Evolutionary conservation across 2,329 filamentous ascomycete species (phyloP).

Genomic region (Penicillium aurantiogriseum): DNA sequence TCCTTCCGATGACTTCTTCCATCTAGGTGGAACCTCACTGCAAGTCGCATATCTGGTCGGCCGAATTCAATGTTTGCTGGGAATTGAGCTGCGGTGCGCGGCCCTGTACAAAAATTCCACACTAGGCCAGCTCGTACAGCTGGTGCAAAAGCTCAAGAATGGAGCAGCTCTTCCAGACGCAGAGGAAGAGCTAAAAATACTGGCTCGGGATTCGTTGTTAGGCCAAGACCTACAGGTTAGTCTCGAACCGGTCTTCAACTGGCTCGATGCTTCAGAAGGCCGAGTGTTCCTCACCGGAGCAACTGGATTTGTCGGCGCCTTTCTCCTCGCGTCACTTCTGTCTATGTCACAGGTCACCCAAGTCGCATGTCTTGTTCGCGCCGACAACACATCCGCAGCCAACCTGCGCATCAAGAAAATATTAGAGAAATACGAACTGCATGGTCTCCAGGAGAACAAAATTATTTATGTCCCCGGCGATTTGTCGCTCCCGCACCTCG

Average conservation of each 20-base stretch:
- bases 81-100: background rate
- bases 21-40: background rate
- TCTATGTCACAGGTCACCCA: background rate
- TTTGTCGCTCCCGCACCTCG: conserved; percentile 3
- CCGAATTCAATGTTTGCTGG: background rate
- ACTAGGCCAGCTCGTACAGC: background rate
- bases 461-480: conserved; percentile 7
- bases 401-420: background rate
- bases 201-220: background rate
- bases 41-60: background rate
- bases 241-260: background rate
- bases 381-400: background rate
- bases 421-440: conserved; percentile 5
- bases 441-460: background rate
- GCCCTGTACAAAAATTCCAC: background rate
- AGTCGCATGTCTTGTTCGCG: background rate
- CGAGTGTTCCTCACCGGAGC: conserved; percentile 8
- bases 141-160: background rate
- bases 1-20: background rate
- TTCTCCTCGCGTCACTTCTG: background rate
- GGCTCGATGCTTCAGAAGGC: conserved; percentile 2
- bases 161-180: background rate
- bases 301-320: conserved; percentile 11
- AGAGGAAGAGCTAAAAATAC: background rate
- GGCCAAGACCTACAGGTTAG: background rate